phyloP scores from a whole-genome alignment of 1,284 basidiomycete genomes.

The Fomitopsis palustris region DNA sequence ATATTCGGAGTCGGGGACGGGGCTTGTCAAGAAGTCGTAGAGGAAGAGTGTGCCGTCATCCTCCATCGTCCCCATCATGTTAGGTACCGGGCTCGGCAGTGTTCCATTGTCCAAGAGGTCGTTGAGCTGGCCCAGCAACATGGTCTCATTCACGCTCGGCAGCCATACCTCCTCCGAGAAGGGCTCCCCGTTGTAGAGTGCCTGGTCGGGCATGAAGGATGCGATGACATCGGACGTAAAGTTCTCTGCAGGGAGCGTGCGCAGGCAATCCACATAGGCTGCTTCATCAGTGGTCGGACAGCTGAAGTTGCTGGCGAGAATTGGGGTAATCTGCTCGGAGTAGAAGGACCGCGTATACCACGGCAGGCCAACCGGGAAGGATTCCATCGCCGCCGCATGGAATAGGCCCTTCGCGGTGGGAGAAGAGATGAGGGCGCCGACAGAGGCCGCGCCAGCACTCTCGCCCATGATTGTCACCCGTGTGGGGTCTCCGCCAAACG shows the following conservation, averaged over 20 bases:
- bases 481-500: neutral
- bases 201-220: neutral
- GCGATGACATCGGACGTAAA: neutral
- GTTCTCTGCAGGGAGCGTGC: neutral
- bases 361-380: neutral
- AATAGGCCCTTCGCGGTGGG: neutral
- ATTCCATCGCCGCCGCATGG: neutral
- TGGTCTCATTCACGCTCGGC: neutral
- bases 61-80: neutral
- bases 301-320: neutral
- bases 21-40: neutral
- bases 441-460: neutral
- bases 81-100: neutral
- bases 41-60: neutral
- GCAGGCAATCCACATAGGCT: neutral
- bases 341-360: neutral
- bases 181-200: neutral
- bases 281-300: neutral
- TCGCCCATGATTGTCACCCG: neutral
- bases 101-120: neutral
- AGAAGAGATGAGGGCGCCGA: neutral
- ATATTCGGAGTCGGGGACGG: neutral
- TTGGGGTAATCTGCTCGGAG: neutral
- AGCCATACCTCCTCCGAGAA: neutral
- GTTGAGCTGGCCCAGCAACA: neutral